Percentiles rank a stretch among this genome's conserved stretches.
Evolutionary conservation across 169 alveolate genomes (phyloP).

Genomic region (Cryptosporidium viatorum): DNA sequence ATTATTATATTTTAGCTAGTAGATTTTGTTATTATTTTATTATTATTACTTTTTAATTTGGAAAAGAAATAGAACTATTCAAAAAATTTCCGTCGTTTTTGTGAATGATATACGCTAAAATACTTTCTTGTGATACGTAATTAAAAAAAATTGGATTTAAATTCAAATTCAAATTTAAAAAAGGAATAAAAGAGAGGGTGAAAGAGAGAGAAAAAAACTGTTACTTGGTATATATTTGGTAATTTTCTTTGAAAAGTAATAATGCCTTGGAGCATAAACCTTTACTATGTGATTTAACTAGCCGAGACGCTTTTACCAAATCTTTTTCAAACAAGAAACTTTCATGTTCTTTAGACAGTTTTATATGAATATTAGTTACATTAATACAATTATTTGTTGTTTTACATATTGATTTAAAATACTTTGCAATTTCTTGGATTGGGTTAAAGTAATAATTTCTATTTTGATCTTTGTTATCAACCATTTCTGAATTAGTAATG

Average conservation of each 20-base stretch:
- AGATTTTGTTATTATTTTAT: not conserved
- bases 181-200: too few relatives aligned
- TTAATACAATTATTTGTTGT: not conserved
- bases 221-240: too few relatives aligned
- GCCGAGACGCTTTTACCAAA: conserved; percentile 1
- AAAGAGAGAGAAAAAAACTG: too few relatives aligned
- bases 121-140: too few relatives aligned
- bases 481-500: not conserved
- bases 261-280: conserved; percentile 63
- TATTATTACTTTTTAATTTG: too few relatives aligned
- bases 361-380: not conserved
- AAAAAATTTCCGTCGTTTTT: not conserved
- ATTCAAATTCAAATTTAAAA: too few relatives aligned
- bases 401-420: not conserved
- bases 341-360: conserved; percentile 38
- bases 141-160: too few relatives aligned
- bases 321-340: conserved; percentile 35
- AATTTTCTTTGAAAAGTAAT: not conserved
- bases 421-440: not conserved
- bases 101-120: not conserved
- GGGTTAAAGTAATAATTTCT: not conserved
- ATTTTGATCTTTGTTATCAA: not conserved
- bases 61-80: too few relatives aligned
- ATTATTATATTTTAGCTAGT: conserved; percentile 3
- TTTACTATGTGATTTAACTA: conserved; percentile 29